Evolutionary conservation across 1,139 yeast genomes (phyloP), one percentile per base, ranked within the genome.

Genomic region (Pichia cactophila): DNA sequence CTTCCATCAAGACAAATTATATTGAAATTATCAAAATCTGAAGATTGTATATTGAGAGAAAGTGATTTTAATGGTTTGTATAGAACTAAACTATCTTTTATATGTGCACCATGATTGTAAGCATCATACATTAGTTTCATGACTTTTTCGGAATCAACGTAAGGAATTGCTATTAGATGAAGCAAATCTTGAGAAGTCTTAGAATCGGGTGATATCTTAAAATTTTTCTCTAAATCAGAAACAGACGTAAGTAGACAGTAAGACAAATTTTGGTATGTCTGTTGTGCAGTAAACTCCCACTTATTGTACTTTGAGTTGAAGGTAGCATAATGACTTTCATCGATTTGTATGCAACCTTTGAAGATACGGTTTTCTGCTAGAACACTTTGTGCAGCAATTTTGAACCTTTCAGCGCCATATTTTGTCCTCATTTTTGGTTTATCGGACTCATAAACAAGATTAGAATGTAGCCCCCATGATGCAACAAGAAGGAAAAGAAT

Each of bases 401-500:
- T 71, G 64, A 89, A 89, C 51, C 96, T 69, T 41, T 78, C 79
- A 7, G 73, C 59, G 0, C 96, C 96, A 54, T 74, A 71, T 48
- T 73, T 71, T 14, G 47, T 23, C 39, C 89, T 70, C 61, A 83
- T 67, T 58, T 83, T 85, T 0, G 83, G 81, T 1, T 82, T 73
- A 57, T 87, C 94, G 50, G 86, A 81, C 61, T 78, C 87, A 26
- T 92, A 92, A 2, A 89, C 92, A 48, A 89, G 66, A 4, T 90
- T 77, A 1, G 96, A 90, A 65, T 89, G 97, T 56, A 87, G 78
- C 1, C 83, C 95, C 88, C 95, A 83, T 0, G 96, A 86, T 0
- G 81, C 71, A 2, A 88, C 95, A 2, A 86, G 87, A 33, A 82
- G 59, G 86, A 83, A 75, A 37, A 45, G 40, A 8, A 51, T 43